These are phyloP conservation scores for Lactarius pseudohatsudake DNA, from an alignment of 768 basidiomycete species.

Conservation along the genomic window DNA sequence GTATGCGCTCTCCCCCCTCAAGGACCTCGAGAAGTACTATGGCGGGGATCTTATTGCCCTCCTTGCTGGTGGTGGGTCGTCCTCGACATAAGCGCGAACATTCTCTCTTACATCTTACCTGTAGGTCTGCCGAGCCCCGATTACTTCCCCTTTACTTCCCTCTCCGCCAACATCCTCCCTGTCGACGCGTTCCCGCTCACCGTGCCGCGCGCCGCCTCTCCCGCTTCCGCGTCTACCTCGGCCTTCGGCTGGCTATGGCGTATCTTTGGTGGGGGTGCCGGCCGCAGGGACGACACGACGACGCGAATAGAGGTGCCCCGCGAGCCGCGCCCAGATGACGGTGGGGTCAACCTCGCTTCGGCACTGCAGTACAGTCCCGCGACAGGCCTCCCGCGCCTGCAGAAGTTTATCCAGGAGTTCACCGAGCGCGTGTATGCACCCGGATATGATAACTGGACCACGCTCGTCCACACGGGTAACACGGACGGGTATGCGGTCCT, in stretches of 20 bases:
- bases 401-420: slow-evolving; percentile 58
- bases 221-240: slow-evolving; percentile 29
- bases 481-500: slow-evolving; percentile 52
- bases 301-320: slow-evolving; percentile 59
- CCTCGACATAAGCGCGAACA: neutral
- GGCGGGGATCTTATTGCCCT: slow-evolving; percentile 55
- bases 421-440: slow-evolving; percentile 53
- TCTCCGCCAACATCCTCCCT: slow-evolving; percentile 55
- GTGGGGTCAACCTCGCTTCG: slow-evolving; percentile 57
- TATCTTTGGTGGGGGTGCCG: slow-evolving; percentile 41
- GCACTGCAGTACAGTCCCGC: slow-evolving; percentile 67
- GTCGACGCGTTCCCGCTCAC: slow-evolving; percentile 50
- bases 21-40: slow-evolving; percentile 63
- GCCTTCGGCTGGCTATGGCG: slow-evolving; percentile 60
- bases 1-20: slow-evolving; percentile 57
- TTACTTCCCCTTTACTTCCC: slow-evolving; percentile 66
- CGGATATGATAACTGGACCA: slow-evolving; percentile 58
- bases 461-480: slow-evolving; percentile 62
- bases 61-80: slow-evolving; percentile 64
- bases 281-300: slow-evolving; percentile 42
- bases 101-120: neutral
- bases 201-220: slow-evolving; percentile 22
- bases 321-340: slow-evolving; percentile 45
- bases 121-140: slow-evolving; percentile 64
- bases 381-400: slow-evolving; percentile 56